Evolutionary conservation across 257 asterid genomes (phyloP).

Genomic region (Solanum lycopersicoides): DNA sequence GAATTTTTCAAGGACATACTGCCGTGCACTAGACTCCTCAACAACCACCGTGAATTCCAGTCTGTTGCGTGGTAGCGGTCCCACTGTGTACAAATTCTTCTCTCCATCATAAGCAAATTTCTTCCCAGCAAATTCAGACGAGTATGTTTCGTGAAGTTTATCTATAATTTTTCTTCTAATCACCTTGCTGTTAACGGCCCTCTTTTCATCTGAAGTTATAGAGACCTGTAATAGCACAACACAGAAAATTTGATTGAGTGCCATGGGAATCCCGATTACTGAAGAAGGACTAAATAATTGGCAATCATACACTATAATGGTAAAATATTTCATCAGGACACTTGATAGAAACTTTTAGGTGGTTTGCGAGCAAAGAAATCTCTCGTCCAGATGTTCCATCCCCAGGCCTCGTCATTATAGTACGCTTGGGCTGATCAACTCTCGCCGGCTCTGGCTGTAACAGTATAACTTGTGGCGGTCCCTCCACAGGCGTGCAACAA

Average conservation of each 20-base stretch:
- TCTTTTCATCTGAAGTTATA: constrained; percentile 40
- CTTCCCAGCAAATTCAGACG: constrained; percentile 62
- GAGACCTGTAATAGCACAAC: constrained; percentile 47
- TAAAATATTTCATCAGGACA: constrained; percentile 45
- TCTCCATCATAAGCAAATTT: constrained; percentile 82
- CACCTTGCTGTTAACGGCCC: constrained; percentile 36
- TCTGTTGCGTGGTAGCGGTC: constrained; percentile 62
- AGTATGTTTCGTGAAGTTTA: constrained; percentile 60
- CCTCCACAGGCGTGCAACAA: constrained; percentile 13
- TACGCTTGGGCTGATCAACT: constrained; percentile 28
- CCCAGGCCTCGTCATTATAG: constrained; percentile 50
- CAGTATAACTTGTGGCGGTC: constrained; percentile 13
- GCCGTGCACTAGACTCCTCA: constrained; percentile 56
- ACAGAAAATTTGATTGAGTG: constrained; percentile 1
- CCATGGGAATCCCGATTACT: not conserved
- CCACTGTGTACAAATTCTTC: constrained; percentile 59
- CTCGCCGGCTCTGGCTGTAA: constrained; percentile 18
- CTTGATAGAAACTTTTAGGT: constrained; percentile 58
- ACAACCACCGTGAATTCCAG: constrained; percentile 48
- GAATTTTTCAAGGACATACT: constrained; percentile 19
- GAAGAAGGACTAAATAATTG: not conserved
- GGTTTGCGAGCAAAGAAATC: constrained; percentile 57
- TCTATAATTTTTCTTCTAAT: constrained; percentile 60
- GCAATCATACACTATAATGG: constrained; percentile 53
- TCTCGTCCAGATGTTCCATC: constrained; percentile 54